A percentile compares a stretch with the other conserved stretches of the same genome.
These are phyloP conservation scores for Lactarius deliciosus DNA, from an alignment of 768 basidiomycete species.

Conservation along the genomic window DNA sequence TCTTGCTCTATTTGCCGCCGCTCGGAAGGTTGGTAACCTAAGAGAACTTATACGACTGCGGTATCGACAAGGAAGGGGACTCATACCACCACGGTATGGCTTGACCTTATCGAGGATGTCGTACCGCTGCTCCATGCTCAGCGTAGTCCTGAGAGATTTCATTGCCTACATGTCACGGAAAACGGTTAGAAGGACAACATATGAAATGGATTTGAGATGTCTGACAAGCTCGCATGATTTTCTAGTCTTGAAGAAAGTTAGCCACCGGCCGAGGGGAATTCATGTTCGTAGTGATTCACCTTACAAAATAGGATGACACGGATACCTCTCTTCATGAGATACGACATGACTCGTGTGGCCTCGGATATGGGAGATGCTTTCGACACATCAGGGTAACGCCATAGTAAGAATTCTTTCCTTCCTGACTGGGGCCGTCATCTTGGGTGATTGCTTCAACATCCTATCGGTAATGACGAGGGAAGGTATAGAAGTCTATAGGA, in stretches of 20 bases:
- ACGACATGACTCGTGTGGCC: slow-evolving; percentile 70
- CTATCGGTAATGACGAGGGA: slow-evolving; percentile 30
- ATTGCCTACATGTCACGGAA: slow-evolving; percentile 52
- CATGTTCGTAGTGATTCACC: slow-evolving; percentile 38
- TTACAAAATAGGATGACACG: slow-evolving; percentile 89
- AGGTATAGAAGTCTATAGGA: neutral
- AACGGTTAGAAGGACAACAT: neutral
- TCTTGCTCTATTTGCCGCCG: slow-evolving; percentile 81
- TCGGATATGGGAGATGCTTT: slow-evolving; percentile 63
- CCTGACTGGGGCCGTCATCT: slow-evolving; percentile 85
- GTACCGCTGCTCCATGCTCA: slow-evolving; percentile 70
- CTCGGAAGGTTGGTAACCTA: slow-evolving; percentile 47
- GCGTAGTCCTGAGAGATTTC: slow-evolving; percentile 68
- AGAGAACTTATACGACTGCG: neutral
- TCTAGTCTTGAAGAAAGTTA: slow-evolving; percentile 51
- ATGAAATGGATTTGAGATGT: neutral
- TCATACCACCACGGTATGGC: slow-evolving; percentile 79
- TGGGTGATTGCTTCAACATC: slow-evolving; percentile 68
- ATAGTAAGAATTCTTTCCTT: slow-evolving; percentile 74
- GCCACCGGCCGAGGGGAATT: neutral
- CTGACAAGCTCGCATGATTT: slow-evolving; percentile 79
- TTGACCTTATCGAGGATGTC: slow-evolving; percentile 77
- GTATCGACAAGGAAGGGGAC: slow-evolving; percentile 3
- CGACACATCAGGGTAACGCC: slow-evolving; percentile 64
- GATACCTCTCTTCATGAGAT: slow-evolving; percentile 78